These are phyloP conservation scores for Cystobasidium sp. DNA, from an alignment of 1,284 basidiomycete species.

Conservation along the genomic window DNA sequence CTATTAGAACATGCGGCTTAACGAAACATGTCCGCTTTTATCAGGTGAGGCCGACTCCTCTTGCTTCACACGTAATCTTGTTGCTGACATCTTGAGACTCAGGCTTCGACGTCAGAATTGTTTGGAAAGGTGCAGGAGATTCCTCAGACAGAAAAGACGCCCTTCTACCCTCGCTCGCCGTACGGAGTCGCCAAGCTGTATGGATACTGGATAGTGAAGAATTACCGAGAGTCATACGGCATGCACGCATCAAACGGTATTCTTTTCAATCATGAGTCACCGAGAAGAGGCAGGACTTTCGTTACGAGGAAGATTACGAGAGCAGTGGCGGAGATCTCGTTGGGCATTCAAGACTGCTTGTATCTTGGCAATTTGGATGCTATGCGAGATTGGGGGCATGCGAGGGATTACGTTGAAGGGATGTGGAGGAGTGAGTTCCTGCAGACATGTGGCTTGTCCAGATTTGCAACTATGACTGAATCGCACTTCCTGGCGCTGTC, in stretches of 20 bases:
- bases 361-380: slow-evolving; percentile 90
- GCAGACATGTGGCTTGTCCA: neutral
- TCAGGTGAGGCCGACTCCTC: slow-evolving; percentile 48
- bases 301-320: slow-evolving; percentile 90
- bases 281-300: slow-evolving; percentile 85
- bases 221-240: slow-evolving; percentile 87
- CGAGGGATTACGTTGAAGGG: slow-evolving; percentile 65
- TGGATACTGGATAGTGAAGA: slow-evolving; percentile 77
- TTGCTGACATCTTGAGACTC: slow-evolving; percentile 51
- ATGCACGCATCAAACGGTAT: slow-evolving; percentile 76
- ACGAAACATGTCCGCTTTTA: slow-evolving; percentile 85
- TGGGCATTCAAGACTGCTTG: slow-evolving; percentile 81
- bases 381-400: slow-evolving; percentile 91
- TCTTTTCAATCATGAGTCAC: slow-evolving; percentile 85
- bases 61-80: neutral
- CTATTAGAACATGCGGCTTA: slow-evolving; percentile 86
- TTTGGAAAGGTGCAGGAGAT: slow-evolving; percentile 91
- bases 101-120: slow-evolving; percentile 89
- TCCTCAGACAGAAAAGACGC: slow-evolving; percentile 86
- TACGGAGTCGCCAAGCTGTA: slow-evolving; percentile 87
- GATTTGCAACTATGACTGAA: too few species aligned
- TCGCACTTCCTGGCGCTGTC: too few species aligned
- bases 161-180: slow-evolving; percentile 89
- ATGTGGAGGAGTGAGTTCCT: slow-evolving; percentile 75
- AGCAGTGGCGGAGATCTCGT: slow-evolving; percentile 82